These are phyloP conservation scores for Epithemia pelagica DNA, from an alignment of 108 stramenopile genomes.

Conservation along the genomic window DNA sequence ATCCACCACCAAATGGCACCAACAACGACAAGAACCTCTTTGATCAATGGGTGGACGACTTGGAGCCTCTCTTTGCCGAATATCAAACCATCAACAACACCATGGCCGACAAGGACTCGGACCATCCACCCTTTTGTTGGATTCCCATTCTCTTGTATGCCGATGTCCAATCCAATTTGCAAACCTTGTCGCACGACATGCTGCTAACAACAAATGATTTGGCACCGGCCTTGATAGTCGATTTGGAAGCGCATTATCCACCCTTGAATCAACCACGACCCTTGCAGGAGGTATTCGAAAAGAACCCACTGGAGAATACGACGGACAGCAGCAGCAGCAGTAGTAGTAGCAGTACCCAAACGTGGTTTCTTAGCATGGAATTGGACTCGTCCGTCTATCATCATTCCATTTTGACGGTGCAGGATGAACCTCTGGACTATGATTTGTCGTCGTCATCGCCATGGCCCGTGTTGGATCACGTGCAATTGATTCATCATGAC, in stretches of 20 bases:
- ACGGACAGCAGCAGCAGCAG: background rate
- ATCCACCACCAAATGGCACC: too few relatives aligned
- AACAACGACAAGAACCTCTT: too few relatives aligned
- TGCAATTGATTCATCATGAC: background rate
- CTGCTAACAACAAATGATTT: background rate
- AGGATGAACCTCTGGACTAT: background rate
- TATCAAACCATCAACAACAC: too few relatives aligned
- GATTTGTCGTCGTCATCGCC: too few relatives aligned
- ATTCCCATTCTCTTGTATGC: slow-evolving; percentile 11
- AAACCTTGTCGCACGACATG: background rate
- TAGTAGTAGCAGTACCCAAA: background rate
- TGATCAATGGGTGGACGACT: too few relatives aligned
- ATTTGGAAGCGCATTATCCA: slow-evolving; percentile 6
- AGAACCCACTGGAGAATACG: background rate
- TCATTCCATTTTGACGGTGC: background rate
- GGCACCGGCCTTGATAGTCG: slow-evolving; percentile 8
- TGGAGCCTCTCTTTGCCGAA: too few relatives aligned
- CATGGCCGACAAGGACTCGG: too few relatives aligned
- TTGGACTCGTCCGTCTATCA: background rate
- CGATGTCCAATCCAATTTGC: background rate
- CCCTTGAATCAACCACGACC: background rate
- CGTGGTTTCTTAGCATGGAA: slow-evolving; percentile 2
- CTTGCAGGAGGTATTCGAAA: background rate
- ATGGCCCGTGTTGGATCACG: background rate
- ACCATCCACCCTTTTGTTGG: too few relatives aligned